A percentile compares a stretch with the other conserved stretches of the same genome.
These are phyloP conservation scores for Arthrinium phaeospermum DNA, from an alignment of 2,329 filamentous ascomycete genomes.

Conservation along the genomic window DNA sequence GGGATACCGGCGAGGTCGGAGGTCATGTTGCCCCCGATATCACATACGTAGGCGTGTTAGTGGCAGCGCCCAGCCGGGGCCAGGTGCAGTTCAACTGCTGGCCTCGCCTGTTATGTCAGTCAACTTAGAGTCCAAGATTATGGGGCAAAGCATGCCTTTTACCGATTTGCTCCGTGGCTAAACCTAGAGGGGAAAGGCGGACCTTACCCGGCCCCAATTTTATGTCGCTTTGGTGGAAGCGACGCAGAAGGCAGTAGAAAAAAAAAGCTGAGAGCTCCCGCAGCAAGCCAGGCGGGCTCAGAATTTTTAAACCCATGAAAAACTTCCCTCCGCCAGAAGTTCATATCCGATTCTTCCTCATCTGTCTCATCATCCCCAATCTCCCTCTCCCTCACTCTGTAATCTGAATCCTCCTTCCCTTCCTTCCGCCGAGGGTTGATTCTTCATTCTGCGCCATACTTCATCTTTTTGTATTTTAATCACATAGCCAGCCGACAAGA, in stretches of 20 bases:
- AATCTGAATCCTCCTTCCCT: neutral
- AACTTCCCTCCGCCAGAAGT: slow-evolving; percentile 2
- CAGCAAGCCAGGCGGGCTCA: neutral
- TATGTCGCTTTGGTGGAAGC: slow-evolving; percentile 12
- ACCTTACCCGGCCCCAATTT: neutral
- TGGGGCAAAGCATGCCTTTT: neutral
- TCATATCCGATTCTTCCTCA: slow-evolving; percentile 6
- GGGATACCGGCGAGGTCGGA: slow-evolving; percentile 16
- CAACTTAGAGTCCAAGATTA: neutral
- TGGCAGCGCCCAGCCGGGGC: neutral
- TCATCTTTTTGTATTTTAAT: slow-evolving; percentile 14
- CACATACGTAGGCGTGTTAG: neutral
- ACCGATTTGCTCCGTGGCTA: slow-evolving; percentile 5
- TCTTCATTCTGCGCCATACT: neutral
- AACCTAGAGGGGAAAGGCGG: neutral
- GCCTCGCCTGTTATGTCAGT: neutral
- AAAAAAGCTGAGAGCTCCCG: slow-evolving; percentile 5
- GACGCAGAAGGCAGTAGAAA: slow-evolving; percentile 7
- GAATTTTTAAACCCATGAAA: slow-evolving; percentile 17
- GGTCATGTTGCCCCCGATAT: neutral
- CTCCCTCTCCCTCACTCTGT: slow-evolving; percentile 8
- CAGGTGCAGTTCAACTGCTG: neutral
- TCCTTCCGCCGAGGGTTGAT: slow-evolving; percentile 7
- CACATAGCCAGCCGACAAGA: slow-evolving; percentile 49
- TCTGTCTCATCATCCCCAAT: slow-evolving; percentile 12